phyloP scores from a whole-genome alignment of 140 eudicot species.

The Eryngium alpinum region DNA sequence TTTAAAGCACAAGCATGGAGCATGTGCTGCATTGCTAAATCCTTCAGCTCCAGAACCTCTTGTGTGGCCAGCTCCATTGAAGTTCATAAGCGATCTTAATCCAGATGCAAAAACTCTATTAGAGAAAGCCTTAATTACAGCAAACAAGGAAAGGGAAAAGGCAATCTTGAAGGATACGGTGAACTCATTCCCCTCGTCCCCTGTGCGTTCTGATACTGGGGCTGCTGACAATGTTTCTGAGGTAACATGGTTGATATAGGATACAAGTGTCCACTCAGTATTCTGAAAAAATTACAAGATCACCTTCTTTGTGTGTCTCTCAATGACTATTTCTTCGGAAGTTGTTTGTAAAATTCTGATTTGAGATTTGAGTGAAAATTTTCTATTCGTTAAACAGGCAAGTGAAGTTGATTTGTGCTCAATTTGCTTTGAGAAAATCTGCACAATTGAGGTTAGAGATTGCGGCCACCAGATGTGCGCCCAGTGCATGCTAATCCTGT shows the following conservation, averaged over 20 bases:
- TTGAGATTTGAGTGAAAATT: neutral
- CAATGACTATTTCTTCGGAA: neutral
- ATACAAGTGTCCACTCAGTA: neutral
- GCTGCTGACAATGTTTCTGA: slow-evolving; percentile 46
- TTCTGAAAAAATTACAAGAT: neutral
- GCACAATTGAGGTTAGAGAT: slow-evolving; percentile 76
- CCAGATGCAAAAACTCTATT: slow-evolving; percentile 74
- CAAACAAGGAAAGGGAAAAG: slow-evolving; percentile 67
- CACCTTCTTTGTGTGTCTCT: neutral
- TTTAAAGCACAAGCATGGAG: slow-evolving; percentile 57
- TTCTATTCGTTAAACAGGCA: slow-evolving; percentile 33
- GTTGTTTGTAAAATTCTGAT: neutral
- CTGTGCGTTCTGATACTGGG: slow-evolving; percentile 36
- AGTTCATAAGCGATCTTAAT: slow-evolving; percentile 78
- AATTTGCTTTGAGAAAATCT: slow-evolving; percentile 77
- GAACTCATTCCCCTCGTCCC: slow-evolving; percentile 41
- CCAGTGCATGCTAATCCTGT: slow-evolving; percentile 69
- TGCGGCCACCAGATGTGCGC: slow-evolving; percentile 96
- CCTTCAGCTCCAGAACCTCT: slow-evolving; percentile 90
- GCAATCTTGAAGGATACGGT: slow-evolving; percentile 55
- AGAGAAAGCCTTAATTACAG: slow-evolving; percentile 82
- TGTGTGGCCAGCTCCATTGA: slow-evolving; percentile 86
- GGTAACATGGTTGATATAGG: slow-evolving; percentile 32
- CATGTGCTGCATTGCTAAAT: slow-evolving; percentile 77
- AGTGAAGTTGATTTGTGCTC: slow-evolving; percentile 66